Base-by-base conservation (phyloP, 148 eudicot genomes). In the Selenicereus undatus region DNA sequence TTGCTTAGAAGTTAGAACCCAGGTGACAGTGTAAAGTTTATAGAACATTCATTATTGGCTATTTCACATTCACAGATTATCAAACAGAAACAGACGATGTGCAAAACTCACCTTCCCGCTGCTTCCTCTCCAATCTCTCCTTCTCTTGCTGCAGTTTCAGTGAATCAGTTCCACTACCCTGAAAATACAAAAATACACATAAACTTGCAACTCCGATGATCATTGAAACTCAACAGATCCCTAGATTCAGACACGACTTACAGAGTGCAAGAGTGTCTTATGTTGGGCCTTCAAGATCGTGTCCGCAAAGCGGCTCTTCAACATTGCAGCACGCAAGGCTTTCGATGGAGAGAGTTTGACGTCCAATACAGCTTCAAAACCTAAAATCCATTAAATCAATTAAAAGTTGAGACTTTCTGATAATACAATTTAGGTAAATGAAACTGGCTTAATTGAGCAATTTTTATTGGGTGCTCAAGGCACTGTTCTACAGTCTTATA, bases 241-340 rank as follows among this genome's bases (percentile, higher is more conserved):
- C 7, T 36, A 84, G 30, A 73, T 22, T 74, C 30, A 30, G 27
- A 78, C 12, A 11, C 14, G 74, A 65, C 81, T 83, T 88, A 90
- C 96, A 56, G 85, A 83, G 58, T 87, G 86, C 69, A 83, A 56
- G 24, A 86, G 89, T 9, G 85, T 79, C 80, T 91, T 86, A 80
- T 90, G 85, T 78, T 89, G 86, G 48, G 97, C 97, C 86, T 86
- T 93, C 71, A 87, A 81, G 72, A 93, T 93, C 5, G 93, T 91
- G 79, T 89, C 93, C 45, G 96, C 94, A 87, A 89, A 93, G 43
- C 98, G 96, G 50, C 85, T 86, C 85, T 87, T 95, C 73, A 95
- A 82, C 89, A 89, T 89, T 68, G 95, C 98, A 86, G 89, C 91
- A 45, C 96, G 95, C 62, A 93, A 82, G 65, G 94, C 97, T 85